Base-by-base conservation (phyloP, 169 alveolate genomes). In the Plasmodium berghei region DNA sequence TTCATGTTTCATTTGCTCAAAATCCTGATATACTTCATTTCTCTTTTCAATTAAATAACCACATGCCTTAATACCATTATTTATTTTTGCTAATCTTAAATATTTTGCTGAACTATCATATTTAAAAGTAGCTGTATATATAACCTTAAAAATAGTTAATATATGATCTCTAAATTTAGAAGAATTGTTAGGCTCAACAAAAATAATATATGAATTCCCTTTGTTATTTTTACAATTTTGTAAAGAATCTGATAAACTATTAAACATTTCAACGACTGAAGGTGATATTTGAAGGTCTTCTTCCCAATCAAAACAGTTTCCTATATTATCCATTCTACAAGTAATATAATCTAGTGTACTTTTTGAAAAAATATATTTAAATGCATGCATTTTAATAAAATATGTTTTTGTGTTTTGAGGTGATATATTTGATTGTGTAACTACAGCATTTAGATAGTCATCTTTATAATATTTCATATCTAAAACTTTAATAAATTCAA, bases 121-220 rank as follows among this genome's bases (percentile, higher is more conserved):
- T 64, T 89, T 75, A 77, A 93, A 93, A 8, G 96, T 89, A 9
- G 96, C 92, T 5, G 93, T 85, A 72, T 92, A 93, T 9, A 93
- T 91, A 48, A 87, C 96, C 54, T 91, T 91, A 18, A 92, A 72
- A n/a, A 93, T 88, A 28, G 94, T 93, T n/a, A 90, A 71, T n/a
- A 93, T 86, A 59, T 93, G 96, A 88, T 93, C 96, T 55, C 94
- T 28, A 73, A 93, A 91, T 64, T 93, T 93, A 64, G 93, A 87
- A 16, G 90, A 88, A 56, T 93, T 94, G 10, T 93, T 93, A 46
- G 89, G 89, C 40, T 77, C 89, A 3, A 77, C 75, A 77, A 77
- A 77, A 40, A 77, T 77, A 42, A 77, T 77, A 3, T 24, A 59
- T 10, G 75, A 83, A 71, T 64, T 28, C 54, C 24, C 69, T 80